A percentile compares a stretch with the other conserved stretches of the same genome.
Conservation (phyloP, 2,329 filamentous ascomycete genomes). For the Arthrobotrys sinensis region DNA sequence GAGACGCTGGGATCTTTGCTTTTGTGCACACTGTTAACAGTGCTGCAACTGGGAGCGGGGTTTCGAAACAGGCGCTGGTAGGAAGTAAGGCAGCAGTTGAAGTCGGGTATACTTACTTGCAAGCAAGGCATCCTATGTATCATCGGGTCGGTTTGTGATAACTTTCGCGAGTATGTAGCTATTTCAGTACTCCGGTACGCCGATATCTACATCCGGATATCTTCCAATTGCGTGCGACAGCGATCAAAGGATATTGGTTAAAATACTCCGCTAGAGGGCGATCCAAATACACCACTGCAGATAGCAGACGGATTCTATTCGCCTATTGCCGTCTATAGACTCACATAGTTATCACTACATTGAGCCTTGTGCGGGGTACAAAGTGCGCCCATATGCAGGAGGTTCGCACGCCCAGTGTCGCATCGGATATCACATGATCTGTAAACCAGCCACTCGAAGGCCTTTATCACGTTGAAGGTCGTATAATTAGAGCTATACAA, state of each 20-base stretch:
- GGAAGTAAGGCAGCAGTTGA: slow-evolving; percentile 15
- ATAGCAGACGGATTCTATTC: neutral
- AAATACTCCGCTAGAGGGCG: slow-evolving; percentile 2
- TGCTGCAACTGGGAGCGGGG: neutral
- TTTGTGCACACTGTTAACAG: neutral
- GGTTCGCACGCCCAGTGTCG: neutral
- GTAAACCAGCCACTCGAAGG: too few species aligned
- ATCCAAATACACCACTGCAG: neutral
- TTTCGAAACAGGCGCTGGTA: slow-evolving; percentile 2
- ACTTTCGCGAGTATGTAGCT: neutral
- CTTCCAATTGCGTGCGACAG: too few species aligned
- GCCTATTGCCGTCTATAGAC: neutral
- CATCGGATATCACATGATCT: neutral
- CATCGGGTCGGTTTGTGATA: neutral
- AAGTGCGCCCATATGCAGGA: neutral
- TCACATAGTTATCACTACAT: neutral
- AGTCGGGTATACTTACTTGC: neutral
- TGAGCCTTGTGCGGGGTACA: neutral
- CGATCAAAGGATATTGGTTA: neutral
- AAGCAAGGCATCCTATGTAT: neutral
- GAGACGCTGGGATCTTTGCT: neutral
- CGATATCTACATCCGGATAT: neutral
- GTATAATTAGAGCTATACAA: neutral
- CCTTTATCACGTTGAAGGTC: neutral
- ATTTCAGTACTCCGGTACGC: neutral